Evolutionary conservation across 2,329 filamentous ascomycete species (phyloP), one percentile per base, ranked within the genome.

Genomic region (Xylariales sp.): DNA sequence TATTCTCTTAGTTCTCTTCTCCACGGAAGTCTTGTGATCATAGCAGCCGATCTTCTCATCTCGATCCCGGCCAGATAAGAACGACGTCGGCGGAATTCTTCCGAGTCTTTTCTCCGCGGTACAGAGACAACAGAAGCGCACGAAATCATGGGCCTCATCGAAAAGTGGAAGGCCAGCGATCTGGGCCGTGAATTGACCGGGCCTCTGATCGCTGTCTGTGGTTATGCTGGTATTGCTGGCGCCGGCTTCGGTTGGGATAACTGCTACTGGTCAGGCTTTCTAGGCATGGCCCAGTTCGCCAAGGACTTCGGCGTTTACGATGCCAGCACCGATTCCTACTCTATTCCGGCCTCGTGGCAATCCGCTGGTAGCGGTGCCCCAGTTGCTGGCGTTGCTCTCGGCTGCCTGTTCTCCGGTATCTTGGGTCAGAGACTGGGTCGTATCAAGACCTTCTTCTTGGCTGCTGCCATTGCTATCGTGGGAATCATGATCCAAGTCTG

Each of bases 401-500:
- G 33, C 1, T 40, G 38, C 21, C 21, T 40, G 8, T 28, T 32
- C 20, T 37, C 33, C 7, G 38, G 33, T 6, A 14, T 37, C 5
- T 13, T 32, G 7, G 38, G 38, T 6, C 33, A 40, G 19, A 23
- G 24, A 11, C 25, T 29, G 6, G 30, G 30, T 29, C 38, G 38
- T 19, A 35, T 40, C 38, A 40, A 29, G 31, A 35, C 38, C 6
- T 40, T 40, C 8, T 29, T 29, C 8, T 25, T 40, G 14, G 38
- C 38, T 5, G 21, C 38, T 4, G 25, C 25, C 6, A 40, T 40
- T 3, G 38, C 38, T 10, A 18, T 69, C 13, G 70, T 76, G 33
- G 82, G 83, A 5, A 67, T 67, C 12, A 79, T 85, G 48, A 71
- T 85, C 40, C 78, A 84, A 56, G 70, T 87, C 31, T 82, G 82